Evolutionary conservation across 805 yeast species (phyloP).

Genomic region (Candida methanosorbosa): DNA sequence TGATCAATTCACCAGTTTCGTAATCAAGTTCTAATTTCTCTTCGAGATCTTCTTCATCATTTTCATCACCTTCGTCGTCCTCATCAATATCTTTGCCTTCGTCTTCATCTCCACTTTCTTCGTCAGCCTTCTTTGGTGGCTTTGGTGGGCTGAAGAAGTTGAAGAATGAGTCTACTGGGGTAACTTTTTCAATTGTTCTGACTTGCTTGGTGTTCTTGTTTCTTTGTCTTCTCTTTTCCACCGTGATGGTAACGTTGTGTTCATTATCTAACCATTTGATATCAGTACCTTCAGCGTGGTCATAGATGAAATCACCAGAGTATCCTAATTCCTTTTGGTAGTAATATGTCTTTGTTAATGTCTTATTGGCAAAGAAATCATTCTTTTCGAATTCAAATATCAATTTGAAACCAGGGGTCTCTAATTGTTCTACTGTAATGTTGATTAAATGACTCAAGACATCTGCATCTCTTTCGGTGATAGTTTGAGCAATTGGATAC

Average conservation of each 20-base stretch:
- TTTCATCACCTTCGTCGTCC: conserved; percentile 42
- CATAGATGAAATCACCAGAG: conserved; percentile 93
- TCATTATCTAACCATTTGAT: conserved; percentile 80
- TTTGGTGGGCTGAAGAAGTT: conserved; percentile 92
- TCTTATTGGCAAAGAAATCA: conserved; percentile 66
- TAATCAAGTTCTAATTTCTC: conserved; percentile 84
- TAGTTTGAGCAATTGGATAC: conserved; percentile 69
- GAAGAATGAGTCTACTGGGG: conserved; percentile 94
- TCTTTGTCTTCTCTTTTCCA: conserved; percentile 95
- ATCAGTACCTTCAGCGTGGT: conserved; percentile 87
- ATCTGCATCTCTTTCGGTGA: conserved; percentile 85
- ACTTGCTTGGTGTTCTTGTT: conserved; percentile 95
- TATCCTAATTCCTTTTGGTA: conserved; percentile 92
- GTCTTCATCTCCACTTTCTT: conserved; percentile 41
- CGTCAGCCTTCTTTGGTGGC: conserved; percentile 39
- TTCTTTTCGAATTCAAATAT: conserved; percentile 74
- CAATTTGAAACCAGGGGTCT: conserved; percentile 81
- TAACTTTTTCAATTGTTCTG: conserved; percentile 86
- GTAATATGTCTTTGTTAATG: conserved; percentile 77
- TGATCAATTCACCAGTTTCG: conserved; percentile 91
- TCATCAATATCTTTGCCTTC: conserved; percentile 40
- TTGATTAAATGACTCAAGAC: conserved; percentile 63
- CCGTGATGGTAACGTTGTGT: conserved; percentile 71
- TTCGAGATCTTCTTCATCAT: conserved; percentile 68
- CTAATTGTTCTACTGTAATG: conserved; percentile 70